Conservation (phyloP, 2,329 filamentous ascomycete genomes). For the Monosporascus sp. region DNA sequence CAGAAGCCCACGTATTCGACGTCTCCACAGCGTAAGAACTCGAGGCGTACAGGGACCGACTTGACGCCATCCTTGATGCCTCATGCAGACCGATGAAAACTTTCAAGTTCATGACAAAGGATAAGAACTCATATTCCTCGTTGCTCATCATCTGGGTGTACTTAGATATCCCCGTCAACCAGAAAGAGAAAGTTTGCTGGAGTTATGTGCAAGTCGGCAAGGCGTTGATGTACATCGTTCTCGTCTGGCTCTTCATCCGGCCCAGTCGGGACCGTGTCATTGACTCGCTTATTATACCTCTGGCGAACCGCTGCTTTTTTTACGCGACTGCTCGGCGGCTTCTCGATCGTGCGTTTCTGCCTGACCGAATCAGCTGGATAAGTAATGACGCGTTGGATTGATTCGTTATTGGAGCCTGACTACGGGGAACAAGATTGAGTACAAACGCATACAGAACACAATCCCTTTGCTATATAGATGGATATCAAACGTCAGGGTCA, state of each 20-base stretch:
- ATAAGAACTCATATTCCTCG: neutral
- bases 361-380: neutral
- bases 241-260: neutral
- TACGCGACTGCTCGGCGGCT: neutral
- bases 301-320: neutral
- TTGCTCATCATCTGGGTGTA: no score
- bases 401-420: no score
- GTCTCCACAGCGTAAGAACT: neutral
- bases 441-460: no score
- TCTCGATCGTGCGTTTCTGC: neutral
- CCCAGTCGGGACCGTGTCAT: neutral
- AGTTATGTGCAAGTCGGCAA: neutral
- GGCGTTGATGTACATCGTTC: neutral
- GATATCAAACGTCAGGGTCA: no score
- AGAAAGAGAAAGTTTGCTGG: neutral
- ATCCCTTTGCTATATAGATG: no score
- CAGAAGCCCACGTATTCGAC: neutral
- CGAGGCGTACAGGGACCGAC: neutral
- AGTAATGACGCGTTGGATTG: no score
- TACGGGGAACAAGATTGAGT: no score
- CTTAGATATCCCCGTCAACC: no score
- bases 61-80: neutral
- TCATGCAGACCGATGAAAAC: neutral
- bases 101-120: neutral
- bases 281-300: neutral